These are phyloP conservation scores for Pichia inconspicua DNA, from an alignment of 1,139 yeast species.

Conservation along the genomic window DNA sequence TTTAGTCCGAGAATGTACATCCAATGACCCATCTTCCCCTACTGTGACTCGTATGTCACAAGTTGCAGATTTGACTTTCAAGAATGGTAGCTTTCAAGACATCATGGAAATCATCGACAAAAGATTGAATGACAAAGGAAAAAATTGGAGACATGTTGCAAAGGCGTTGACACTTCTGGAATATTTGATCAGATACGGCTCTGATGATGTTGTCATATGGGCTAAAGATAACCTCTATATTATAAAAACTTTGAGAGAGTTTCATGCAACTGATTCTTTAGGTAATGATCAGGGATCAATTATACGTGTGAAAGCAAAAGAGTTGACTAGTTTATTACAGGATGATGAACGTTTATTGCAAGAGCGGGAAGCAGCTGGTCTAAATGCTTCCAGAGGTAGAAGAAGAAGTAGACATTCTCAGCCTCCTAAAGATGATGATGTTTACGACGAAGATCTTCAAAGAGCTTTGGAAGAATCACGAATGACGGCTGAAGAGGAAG, in stretches of 20 bases:
- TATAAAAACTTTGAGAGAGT: constrained; percentile 86
- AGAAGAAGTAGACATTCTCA: constrained; percentile 14
- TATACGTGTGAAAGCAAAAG: constrained; percentile 87
- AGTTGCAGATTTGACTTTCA: constrained; percentile 67
- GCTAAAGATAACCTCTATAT: constrained; percentile 84
- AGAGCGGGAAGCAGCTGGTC: constrained; percentile 51
- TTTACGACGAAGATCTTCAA: constrained; percentile 75
- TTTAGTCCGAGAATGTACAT: constrained; percentile 86
- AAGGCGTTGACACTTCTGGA: constrained; percentile 85
- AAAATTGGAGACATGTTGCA: constrained; percentile 96
- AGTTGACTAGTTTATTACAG: constrained; percentile 65
- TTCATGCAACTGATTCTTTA: constrained; percentile 71
- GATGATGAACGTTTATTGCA: constrained; percentile 78
- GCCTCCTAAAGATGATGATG: constrained; percentile 25
- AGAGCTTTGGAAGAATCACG: constrained; percentile 78
- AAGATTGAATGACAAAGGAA: constrained; percentile 91
- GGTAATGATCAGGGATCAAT: constrained; percentile 87
- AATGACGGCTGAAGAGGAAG: constrained; percentile 83
- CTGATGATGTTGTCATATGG: constrained; percentile 92
- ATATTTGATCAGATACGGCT: constrained; percentile 77
- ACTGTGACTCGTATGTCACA: constrained; percentile 78
- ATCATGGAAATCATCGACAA: constrained; percentile 95
- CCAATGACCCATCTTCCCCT: constrained; percentile 86
- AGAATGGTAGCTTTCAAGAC: constrained; percentile 72
- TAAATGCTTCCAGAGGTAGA: constrained; percentile 27